Evolutionary conservation across 106 monocot genomes (phyloP), one percentile per base, ranked within the genome.

Genomic region (Allium fistulosum): DNA sequence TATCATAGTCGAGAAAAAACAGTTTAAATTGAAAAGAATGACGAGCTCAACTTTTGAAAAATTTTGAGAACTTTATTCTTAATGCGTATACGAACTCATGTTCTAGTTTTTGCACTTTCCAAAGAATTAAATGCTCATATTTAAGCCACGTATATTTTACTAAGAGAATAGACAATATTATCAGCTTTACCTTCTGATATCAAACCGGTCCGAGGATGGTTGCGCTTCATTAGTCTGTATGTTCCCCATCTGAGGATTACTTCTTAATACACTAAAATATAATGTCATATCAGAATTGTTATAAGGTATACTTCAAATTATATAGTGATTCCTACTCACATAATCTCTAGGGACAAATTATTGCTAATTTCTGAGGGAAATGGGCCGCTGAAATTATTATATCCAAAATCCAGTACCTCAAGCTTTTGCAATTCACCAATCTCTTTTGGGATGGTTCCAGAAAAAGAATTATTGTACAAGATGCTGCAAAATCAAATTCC

Each of bases 381-480:
- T 52, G 74, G 37, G 59, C 71, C 80, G 18, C 46, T 69, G 16
- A 87, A 56, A 77, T 77, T 80, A 75, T 87, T 87, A 51, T 77
- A 56, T 62, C 77, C 77, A 64, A 87, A 60, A 51, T 87, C 74
- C 77, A 87, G 63, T 17, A 83, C 65, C 71, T 77, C 60, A 14
- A 87, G 59, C 55, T 71, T 68, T n/a, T 63, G 74, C 71, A 87
- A 62, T 22, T 72, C 17, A 58, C 66, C 55, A 53, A 83, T 67
- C 60, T 78, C 83, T 75, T 46, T 70, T 51, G 87, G 87, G 26
- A 87, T 63, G 10, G 46, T 45, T 17, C 87, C 83, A 15, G 51
- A 81, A 50, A 81, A 87, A 13, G 83, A 87, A 70, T 87, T 87
- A 49, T 87, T 83, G 63, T 67, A 51, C 51, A 87, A 63, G 22